A percentile compares a stretch with the other conserved stretches of the same genome.
Conservation (phyloP, 768 basidiomycete species). For the Rickenella mellea region DNA sequence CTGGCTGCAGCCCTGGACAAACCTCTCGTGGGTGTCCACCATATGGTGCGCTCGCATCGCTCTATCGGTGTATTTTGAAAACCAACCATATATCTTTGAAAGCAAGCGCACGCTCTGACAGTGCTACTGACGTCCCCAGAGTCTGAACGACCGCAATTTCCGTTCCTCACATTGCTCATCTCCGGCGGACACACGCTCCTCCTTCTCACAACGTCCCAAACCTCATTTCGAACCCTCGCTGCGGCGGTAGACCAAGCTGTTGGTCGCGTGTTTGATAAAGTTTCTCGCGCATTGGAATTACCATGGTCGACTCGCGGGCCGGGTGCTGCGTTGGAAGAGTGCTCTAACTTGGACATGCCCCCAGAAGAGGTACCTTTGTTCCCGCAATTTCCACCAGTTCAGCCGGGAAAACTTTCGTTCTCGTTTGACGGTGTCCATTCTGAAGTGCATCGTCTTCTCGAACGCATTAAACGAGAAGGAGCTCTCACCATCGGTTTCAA, state of each 20-base stretch:
- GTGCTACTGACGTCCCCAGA: slow-evolving; percentile 38
- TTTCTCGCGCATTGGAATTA: slow-evolving; percentile 59
- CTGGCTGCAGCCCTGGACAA: slow-evolving; percentile 71
- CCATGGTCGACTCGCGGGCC: slow-evolving; percentile 55
- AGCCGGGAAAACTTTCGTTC: slow-evolving; percentile 51
- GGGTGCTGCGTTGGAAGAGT: slow-evolving; percentile 75
- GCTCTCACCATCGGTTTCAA: slow-evolving; percentile 4
- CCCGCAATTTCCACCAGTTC: slow-evolving; percentile 35
- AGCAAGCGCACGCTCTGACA: slow-evolving; percentile 94
- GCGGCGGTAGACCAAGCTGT: slow-evolving; percentile 69
- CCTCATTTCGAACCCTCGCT: slow-evolving; percentile 59
- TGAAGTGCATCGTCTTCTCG: slow-evolving; percentile 50
- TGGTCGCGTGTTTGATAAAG: slow-evolving; percentile 79
- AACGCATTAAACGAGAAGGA: slow-evolving; percentile 4
- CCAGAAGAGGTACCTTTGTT: slow-evolving; percentile 18
- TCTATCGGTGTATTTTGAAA: not conserved
- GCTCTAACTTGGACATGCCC: slow-evolving; percentile 31
- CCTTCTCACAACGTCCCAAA: slow-evolving; percentile 54
- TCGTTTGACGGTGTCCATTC: slow-evolving; percentile 78
- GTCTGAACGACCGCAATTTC: slow-evolving; percentile 45
- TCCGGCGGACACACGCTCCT: slow-evolving; percentile 95
- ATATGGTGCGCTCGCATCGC: slow-evolving; percentile 60
- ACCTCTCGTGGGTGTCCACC: slow-evolving; percentile 85
- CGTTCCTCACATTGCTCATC: slow-evolving; percentile 81
- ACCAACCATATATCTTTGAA: not conserved